Evolutionary conservation across 352 stramenopile genomes (phyloP).

Genomic region (Phytopythium delawarense): DNA sequence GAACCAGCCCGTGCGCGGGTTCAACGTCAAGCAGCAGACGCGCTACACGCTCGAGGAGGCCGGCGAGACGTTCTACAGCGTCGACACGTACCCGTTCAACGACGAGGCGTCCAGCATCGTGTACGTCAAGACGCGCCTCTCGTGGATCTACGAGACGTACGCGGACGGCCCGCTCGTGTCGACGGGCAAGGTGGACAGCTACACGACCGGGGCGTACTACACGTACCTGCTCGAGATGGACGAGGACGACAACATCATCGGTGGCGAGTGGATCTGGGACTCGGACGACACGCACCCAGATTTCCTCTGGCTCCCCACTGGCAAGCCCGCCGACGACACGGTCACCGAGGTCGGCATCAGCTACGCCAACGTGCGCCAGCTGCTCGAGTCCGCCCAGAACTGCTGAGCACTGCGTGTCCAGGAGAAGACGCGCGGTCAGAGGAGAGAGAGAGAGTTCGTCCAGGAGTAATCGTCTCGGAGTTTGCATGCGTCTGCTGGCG

Average conservation of each 20-base stretch:
- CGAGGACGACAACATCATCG: slow-evolving; percentile 26
- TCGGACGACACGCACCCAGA: slow-evolving; percentile 26
- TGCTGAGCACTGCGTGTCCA: slow-evolving; percentile 1
- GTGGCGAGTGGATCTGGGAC: slow-evolving; percentile 27
- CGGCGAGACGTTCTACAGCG: slow-evolving; percentile 15
- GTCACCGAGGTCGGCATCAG: slow-evolving; percentile 22
- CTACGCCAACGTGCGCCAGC: slow-evolving; percentile 20
- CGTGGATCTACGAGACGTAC: slow-evolving; percentile 21
- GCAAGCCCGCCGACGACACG: slow-evolving; percentile 16
- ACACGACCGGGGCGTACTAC: slow-evolving; percentile 20
- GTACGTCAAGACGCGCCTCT: slow-evolving; percentile 22
- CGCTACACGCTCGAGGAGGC: slow-evolving; percentile 12
- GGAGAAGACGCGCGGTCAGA: background rate
- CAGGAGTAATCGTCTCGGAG: background rate
- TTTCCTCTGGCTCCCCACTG: slow-evolving; percentile 30
- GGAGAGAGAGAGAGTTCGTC: background rate
- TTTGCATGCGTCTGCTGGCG: background rate
- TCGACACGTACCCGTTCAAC: slow-evolving; percentile 26
- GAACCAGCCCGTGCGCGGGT: slow-evolving; percentile 27
- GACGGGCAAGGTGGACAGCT: slow-evolving; percentile 14
- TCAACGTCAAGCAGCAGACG: slow-evolving; percentile 13
- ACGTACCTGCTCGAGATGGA: slow-evolving; percentile 38
- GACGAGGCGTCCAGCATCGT: slow-evolving; percentile 14
- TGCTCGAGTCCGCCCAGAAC: slow-evolving; percentile 15
- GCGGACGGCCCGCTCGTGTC: slow-evolving; percentile 17